Conservation (phyloP, 371 early-diverging fungal species). For the Mortierella sp. region DNA sequence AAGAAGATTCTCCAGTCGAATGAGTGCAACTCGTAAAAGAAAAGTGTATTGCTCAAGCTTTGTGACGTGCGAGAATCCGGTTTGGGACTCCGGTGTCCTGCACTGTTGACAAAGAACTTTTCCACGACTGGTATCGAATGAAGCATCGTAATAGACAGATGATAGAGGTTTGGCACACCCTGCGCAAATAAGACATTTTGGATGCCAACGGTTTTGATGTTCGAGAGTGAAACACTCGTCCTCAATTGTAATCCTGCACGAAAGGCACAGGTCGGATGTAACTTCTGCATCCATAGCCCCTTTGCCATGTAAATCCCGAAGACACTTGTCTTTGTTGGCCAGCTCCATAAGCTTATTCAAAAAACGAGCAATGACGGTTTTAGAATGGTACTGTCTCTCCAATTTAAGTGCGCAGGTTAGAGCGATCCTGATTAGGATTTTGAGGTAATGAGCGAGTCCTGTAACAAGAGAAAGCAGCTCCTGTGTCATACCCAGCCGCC, state of each 20-base stretch:
- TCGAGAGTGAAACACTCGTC: conserved; percentile 86
- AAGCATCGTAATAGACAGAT: conserved; percentile 63
- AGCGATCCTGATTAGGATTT: conserved; percentile 90
- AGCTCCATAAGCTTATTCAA: conserved; percentile 68
- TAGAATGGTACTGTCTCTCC: conserved; percentile 57
- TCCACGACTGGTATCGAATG: conserved; percentile 59
- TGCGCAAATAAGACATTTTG: conserved; percentile 81
- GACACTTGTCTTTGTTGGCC: conserved; percentile 62
- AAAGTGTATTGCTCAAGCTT: conserved; percentile 93
- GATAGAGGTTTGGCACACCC: conserved; percentile 71
- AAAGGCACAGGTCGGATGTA: conserved; percentile 84
- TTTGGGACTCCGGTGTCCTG: conserved; percentile 59
- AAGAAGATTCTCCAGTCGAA: conserved; percentile 83
- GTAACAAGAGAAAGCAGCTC: conserved; percentile 93
- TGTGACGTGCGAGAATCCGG: conserved; percentile 82
- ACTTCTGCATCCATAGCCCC: conserved; percentile 66
- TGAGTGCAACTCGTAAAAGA: conserved; percentile 87
- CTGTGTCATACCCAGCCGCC: conserved; percentile 84
- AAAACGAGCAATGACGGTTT: conserved; percentile 65
- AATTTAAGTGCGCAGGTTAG: conserved; percentile 89
- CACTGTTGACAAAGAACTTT: conserved; percentile 68
- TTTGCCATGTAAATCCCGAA: conserved; percentile 46
- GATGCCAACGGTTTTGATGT: conserved; percentile 82
- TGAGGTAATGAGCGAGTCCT: conserved; percentile 92
- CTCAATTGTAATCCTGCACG: conserved; percentile 85